Evolutionary conservation across 1,139 yeast genomes (phyloP).

Genomic region (Yamadazyma dushanensis): DNA sequence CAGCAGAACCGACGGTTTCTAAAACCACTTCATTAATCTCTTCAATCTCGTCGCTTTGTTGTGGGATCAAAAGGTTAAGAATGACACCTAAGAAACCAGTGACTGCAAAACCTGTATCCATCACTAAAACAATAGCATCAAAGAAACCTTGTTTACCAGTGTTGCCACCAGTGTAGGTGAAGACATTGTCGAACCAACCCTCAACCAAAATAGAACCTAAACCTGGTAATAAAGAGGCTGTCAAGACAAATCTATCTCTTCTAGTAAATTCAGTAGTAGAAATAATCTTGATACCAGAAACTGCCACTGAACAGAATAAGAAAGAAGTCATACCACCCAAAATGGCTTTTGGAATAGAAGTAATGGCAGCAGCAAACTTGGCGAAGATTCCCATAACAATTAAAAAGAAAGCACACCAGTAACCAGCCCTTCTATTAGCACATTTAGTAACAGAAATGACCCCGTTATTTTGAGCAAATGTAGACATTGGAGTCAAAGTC

Average conservation of each 20-base stretch:
- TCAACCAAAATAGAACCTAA: conserved; percentile 76
- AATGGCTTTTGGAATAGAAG: conserved; percentile 80
- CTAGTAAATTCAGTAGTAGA: conserved; percentile 75
- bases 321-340: conserved; percentile 94
- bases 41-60: conserved; percentile 63
- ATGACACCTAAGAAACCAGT: conserved; percentile 77
- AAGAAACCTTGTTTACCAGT: conserved; percentile 64
- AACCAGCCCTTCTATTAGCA: conserved; percentile 83
- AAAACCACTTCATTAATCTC: conserved; percentile 47
- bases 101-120: conserved; percentile 87
- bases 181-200: conserved; percentile 71
- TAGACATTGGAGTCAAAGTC: conserved; percentile 81
- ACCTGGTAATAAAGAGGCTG: conserved; percentile 76
- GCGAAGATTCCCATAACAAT: conserved; percentile 83
- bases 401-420: conserved; percentile 84
- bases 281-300: conserved; percentile 82
- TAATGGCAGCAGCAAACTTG: conserved; percentile 87
- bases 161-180: conserved; percentile 75
- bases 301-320: conserved; percentile 84
- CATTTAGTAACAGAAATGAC: conserved; percentile 88
- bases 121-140: conserved; percentile 76
- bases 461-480: conserved; percentile 93
- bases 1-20: conserved; percentile 50
- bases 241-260: conserved; percentile 82
- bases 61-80: conserved; percentile 71